phyloP scores from a whole-genome alignment of 2,329 filamentous ascomycete species.

The Fonsecaea erecta region DNA sequence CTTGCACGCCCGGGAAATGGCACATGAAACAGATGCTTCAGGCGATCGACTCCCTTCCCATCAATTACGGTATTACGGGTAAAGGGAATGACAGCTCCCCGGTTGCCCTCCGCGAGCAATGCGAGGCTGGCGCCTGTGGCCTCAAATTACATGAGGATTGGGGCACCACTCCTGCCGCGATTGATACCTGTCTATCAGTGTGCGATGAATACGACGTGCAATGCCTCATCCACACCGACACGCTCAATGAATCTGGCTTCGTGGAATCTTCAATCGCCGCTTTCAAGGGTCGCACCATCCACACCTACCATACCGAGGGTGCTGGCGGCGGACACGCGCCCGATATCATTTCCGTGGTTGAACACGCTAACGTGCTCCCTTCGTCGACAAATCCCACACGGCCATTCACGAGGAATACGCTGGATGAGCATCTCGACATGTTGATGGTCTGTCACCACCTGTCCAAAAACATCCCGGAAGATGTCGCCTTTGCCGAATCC shows the following conservation, averaged over 20 bases:
- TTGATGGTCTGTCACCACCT: conserved; percentile 97
- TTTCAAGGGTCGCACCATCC: conserved; percentile 84
- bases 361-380: conserved; percentile 84
- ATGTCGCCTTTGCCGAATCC: conserved; percentile 92
- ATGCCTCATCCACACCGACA: conserved; percentile 93
- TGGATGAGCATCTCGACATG: conserved; percentile 98
- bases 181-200: conserved; percentile 81
- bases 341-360: conserved; percentile 93
- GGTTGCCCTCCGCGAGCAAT: conserved; percentile 74
- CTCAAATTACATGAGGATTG: conserved; percentile 97
- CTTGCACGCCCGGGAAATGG: conserved; percentile 83
- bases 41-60: conserved; percentile 76
- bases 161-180: conserved; percentile 88
- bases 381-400: conserved; percentile 91
- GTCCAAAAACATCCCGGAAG: conserved; percentile 89
- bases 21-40: conserved; percentile 90
- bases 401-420: conserved; percentile 86
- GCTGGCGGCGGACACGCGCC: conserved; percentile 93
- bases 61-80: conserved; percentile 89
- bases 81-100: conserved; percentile 87
- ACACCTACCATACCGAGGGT: conserved; percentile 96
- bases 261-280: conserved; percentile 88
- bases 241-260: conserved; percentile 95
- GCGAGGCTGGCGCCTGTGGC: conserved; percentile 81
- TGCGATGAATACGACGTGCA: conserved; percentile 93